Evolutionary conservation across 1,284 basidiomycete species (phyloP).

Genomic region (Singerocomus inundabilis): DNA sequence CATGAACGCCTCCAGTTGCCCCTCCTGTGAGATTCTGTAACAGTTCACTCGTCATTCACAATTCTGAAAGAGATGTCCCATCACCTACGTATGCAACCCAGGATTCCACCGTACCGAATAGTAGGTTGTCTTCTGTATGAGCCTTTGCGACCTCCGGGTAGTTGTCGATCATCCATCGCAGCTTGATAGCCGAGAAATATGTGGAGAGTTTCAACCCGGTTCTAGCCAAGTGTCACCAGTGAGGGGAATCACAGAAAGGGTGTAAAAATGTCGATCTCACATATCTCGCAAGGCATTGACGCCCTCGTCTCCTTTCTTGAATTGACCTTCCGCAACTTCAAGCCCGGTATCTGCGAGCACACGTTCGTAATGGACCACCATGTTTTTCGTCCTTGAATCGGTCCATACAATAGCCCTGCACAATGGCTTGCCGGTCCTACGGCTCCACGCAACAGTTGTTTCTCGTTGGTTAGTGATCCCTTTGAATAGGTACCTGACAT

Average conservation of each 20-base stretch:
- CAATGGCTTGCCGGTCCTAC: slow-evolving; percentile 83
- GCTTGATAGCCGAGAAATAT: slow-evolving; percentile 95
- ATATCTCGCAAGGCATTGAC: slow-evolving; percentile 64
- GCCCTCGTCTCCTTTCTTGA: slow-evolving; percentile 71
- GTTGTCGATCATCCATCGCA: slow-evolving; percentile 96
- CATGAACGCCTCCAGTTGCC: slow-evolving; percentile 66
- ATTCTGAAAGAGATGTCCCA: slow-evolving; percentile 4
- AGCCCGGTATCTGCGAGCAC: slow-evolving; percentile 76
- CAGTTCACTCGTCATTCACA: neutral
- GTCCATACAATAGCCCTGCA: slow-evolving; percentile 96
- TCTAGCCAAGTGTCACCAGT: slow-evolving; percentile 37
- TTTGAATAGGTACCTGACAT: slow-evolving; percentile 29
- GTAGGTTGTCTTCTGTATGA: slow-evolving; percentile 78
- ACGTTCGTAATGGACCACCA: slow-evolving; percentile 76
- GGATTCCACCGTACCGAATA: slow-evolving; percentile 95
- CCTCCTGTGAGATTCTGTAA: slow-evolving; percentile 83
- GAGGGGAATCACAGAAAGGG: neutral
- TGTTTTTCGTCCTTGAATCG: slow-evolving; percentile 86
- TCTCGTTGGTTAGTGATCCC: slow-evolving; percentile 98
- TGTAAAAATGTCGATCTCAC: slow-evolving; percentile 41
- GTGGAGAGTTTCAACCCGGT: slow-evolving; percentile 94
- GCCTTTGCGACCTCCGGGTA: slow-evolving; percentile 78
- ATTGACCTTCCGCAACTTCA: slow-evolving; percentile 63
- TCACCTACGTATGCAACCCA: slow-evolving; percentile 88
- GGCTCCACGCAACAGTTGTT: slow-evolving; percentile 94